Conservation (phyloP, 495 filamentous ascomycete genomes). For the Penicillium angulare region DNA sequence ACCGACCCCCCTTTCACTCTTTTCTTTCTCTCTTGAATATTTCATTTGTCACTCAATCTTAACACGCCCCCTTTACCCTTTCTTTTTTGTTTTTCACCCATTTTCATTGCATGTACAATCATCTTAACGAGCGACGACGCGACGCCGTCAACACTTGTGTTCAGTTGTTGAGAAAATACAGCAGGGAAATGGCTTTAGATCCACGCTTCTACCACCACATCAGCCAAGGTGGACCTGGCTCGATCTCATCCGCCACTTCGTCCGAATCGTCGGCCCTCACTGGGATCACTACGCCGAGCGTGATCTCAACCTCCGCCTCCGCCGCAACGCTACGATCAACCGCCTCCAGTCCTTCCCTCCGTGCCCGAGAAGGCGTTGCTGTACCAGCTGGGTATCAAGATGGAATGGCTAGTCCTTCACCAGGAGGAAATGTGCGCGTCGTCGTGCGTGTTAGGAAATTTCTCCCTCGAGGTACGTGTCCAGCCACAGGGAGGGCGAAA, state of each 20-base stretch:
- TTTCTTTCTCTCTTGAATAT: slow-evolving; percentile 2
- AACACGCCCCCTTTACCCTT: not conserved
- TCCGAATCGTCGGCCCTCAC: slow-evolving; percentile 53
- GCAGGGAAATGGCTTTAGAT: slow-evolving; percentile 56
- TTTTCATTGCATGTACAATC: slow-evolving; percentile 43
- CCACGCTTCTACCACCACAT: slow-evolving; percentile 54
- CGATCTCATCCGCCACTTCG: slow-evolving; percentile 58
- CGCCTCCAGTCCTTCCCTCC: slow-evolving; percentile 62
- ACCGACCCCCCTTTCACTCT: slow-evolving; percentile 21
- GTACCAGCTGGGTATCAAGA: slow-evolving; percentile 29
- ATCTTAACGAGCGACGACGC: slow-evolving; percentile 41
- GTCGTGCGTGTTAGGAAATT: slow-evolving; percentile 92
- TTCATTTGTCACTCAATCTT: slow-evolving; percentile 7
- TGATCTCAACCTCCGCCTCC: slow-evolving; percentile 59
- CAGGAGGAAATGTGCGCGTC: slow-evolving; percentile 87
- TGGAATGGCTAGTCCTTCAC: slow-evolving; percentile 34
- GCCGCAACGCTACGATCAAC: slow-evolving; percentile 51
- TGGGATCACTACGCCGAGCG: slow-evolving; percentile 48
- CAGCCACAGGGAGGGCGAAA: not conserved
- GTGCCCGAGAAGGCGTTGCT: slow-evolving; percentile 65
- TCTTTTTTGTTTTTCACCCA: slow-evolving; percentile 13
- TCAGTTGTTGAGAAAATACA: slow-evolving; percentile 48
- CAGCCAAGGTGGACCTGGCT: slow-evolving; percentile 41
- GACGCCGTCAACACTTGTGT: slow-evolving; percentile 43
- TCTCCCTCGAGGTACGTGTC: slow-evolving; percentile 72